These are phyloP conservation scores for Exophiala spinifera DNA, from an alignment of 2,329 filamentous ascomycete genomes.

Conservation along the genomic window DNA sequence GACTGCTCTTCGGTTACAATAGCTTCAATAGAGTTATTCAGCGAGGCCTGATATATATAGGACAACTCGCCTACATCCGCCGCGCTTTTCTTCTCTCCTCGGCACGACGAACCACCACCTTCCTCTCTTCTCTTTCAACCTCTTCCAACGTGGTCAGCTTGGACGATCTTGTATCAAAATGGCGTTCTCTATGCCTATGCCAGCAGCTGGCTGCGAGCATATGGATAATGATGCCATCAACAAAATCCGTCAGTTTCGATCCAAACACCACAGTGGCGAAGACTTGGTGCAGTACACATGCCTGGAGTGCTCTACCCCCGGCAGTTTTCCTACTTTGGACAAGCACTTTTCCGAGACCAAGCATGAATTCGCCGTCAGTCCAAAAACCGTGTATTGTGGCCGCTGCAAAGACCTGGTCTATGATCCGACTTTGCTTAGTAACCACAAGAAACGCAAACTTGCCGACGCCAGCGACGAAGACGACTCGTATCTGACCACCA, in stretches of 20 bases:
- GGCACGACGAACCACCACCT: not conserved
- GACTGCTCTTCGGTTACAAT: not conserved
- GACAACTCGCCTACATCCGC: not conserved
- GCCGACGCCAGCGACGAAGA: constrained; percentile 54
- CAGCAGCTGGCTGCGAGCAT: constrained; percentile 28
- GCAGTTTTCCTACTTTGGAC: constrained; percentile 24
- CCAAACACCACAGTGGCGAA: constrained; percentile 9
- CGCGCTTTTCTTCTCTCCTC: not conserved
- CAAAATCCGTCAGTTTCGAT: constrained; percentile 22
- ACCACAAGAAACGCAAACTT: constrained; percentile 36
- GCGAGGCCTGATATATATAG: not conserved
- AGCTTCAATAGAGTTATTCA: not conserved
- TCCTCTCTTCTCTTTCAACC: not conserved
- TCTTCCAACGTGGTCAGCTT: not conserved
- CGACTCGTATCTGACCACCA: constrained; percentile 41
- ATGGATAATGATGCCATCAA: constrained; percentile 19
- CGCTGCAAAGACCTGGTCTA: constrained; percentile 28
- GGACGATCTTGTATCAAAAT: constrained; percentile 5
- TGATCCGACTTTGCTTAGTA: constrained; percentile 24
- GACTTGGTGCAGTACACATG: constrained; percentile 28
- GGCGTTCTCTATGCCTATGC: constrained; percentile 21
- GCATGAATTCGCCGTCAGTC: constrained; percentile 26
- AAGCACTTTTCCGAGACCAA: constrained; percentile 25
- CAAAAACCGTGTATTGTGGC: constrained; percentile 26
- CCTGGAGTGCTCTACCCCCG: constrained; percentile 21